Evolutionary conservation across 371 early-diverging fungal genomes (phyloP).

Genomic region (Phascolomyces articulosus): DNA sequence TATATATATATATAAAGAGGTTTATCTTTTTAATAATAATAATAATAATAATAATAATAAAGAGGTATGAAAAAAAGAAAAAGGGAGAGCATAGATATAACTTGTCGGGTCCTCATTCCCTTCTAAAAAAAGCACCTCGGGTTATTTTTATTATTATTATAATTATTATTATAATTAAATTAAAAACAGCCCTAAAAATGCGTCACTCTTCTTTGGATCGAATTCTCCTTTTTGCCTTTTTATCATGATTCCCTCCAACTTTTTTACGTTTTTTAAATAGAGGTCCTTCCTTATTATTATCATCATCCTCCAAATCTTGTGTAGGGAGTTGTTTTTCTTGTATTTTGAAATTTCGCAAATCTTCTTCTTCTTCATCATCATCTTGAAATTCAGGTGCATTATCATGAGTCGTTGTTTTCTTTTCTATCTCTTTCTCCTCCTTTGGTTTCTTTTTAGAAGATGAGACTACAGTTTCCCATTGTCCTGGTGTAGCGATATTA

Average conservation of each 20-base stretch:
- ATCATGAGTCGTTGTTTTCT: conserved; percentile 30
- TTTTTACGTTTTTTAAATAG: conserved; percentile 63
- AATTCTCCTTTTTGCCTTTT: conserved; percentile 7
- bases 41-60: too few species aligned
- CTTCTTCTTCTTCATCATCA: conserved; percentile 54
- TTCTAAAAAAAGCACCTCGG: neutral
- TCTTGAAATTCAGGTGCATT: conserved; percentile 43
- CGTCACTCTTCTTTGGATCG: neutral
- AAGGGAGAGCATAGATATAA: neutral
- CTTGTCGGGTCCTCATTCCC: neutral
- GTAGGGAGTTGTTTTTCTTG: conserved; percentile 58
- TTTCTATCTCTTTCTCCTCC: conserved; percentile 13
- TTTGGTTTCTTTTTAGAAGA: conserved; percentile 10
- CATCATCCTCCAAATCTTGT: conserved; percentile 18
- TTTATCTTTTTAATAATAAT: too few species aligned
- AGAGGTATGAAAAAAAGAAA: neutral
- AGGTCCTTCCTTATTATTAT: conserved; percentile 23
- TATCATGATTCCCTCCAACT: conserved; percentile 26
- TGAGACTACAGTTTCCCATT: conserved; percentile 40
- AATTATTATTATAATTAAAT: too few species aligned
- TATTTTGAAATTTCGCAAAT: conserved; percentile 54
- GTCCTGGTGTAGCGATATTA: conserved; percentile 35
- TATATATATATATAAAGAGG: too few species aligned
- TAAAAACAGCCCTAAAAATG: too few species aligned
- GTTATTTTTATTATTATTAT: neutral